These are phyloP conservation scores for Triticum timopheevii DNA, from an alignment of 176 grass and related monocot genomes.

Conservation along the genomic window DNA sequence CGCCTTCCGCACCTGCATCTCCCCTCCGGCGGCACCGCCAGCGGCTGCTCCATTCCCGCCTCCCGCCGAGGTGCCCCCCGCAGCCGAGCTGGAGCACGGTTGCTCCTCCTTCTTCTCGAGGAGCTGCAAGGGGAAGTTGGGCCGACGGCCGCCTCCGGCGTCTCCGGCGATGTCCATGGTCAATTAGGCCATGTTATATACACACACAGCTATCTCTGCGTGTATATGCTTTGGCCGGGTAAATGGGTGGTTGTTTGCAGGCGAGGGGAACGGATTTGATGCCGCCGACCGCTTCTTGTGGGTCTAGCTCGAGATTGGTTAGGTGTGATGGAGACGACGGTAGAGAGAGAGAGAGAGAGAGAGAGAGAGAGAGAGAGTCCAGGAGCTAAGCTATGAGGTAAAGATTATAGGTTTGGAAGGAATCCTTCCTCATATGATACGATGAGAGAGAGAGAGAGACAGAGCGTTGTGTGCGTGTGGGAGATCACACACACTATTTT, in stretches of 20 bases:
- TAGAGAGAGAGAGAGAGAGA: slow-evolving; percentile 26
- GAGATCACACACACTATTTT: slow-evolving; percentile 77
- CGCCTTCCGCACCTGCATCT: slow-evolving; percentile 56
- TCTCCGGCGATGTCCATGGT: slow-evolving; percentile 59
- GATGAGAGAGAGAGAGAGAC: slow-evolving; percentile 51
- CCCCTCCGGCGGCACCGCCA: slow-evolving; percentile 3
- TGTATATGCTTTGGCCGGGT: slow-evolving; percentile 26
- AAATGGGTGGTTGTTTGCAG: slow-evolving; percentile 44
- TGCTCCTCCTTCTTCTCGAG: slow-evolving; percentile 90
- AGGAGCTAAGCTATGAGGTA: slow-evolving; percentile 46
- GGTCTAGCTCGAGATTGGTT: slow-evolving; percentile 54
- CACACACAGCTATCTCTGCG: slow-evolving; percentile 20
- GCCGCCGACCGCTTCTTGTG: slow-evolving; percentile 24
- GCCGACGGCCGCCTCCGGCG: slow-evolving; percentile 58
- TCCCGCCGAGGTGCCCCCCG: slow-evolving; percentile 33
- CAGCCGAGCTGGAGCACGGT: slow-evolving; percentile 71
- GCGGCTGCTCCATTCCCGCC: slow-evolving; percentile 42
- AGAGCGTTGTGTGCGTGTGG: slow-evolving; percentile 46
- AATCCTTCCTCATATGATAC: slow-evolving; percentile 62
- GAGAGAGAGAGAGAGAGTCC: slow-evolving; percentile 26
- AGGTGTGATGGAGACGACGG: slow-evolving; percentile 40
- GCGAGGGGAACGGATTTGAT: slow-evolving; percentile 51
- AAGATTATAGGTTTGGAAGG: slow-evolving; percentile 65
- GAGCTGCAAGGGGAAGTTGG: slow-evolving; percentile 85
- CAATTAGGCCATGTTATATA: slow-evolving; percentile 54